Percentiles rank a stretch among this genome's conserved stretches.
Conservation (phyloP, 192 early-diverging fungal genomes). For the Tieghemiomyces parasiticus region DNA sequence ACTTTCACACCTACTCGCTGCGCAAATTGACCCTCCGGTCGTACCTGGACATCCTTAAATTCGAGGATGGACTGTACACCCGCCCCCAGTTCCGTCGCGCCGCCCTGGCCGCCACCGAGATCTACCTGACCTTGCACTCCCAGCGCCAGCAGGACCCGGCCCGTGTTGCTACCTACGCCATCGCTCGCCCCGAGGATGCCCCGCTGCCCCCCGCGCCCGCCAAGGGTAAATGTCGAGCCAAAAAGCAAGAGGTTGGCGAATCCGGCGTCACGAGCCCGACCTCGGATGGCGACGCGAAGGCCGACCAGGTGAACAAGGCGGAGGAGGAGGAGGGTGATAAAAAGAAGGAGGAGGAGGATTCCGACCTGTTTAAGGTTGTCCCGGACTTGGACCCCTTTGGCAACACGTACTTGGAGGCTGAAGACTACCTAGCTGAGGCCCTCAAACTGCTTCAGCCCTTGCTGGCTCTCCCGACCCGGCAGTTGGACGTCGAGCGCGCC, state of each 20-base stretch:
- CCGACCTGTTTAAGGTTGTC: constrained; percentile 32
- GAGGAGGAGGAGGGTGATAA: constrained; percentile 64
- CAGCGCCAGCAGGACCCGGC: too few relatives aligned
- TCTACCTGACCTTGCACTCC: constrained; percentile 30
- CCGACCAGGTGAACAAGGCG: constrained; percentile 45
- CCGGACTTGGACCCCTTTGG: constrained; percentile 25
- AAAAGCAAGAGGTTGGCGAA: constrained; percentile 30
- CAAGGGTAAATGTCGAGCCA: constrained; percentile 12
- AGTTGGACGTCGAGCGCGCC: not conserved
- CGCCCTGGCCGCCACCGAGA: constrained; percentile 54
- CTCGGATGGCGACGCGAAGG: constrained; percentile 26
- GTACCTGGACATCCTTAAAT: constrained; percentile 68
- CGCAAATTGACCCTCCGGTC: constrained; percentile 79
- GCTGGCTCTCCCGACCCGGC: constrained; percentile 28
- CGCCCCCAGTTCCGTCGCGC: constrained; percentile 60
- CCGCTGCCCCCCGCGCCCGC: constrained; percentile 20
- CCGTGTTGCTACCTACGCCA: too few relatives aligned
- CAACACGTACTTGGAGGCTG: constrained; percentile 30
- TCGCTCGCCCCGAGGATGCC: constrained; percentile 21
- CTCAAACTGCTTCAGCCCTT: constrained; percentile 64
- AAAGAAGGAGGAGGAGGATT: constrained; percentile 44
- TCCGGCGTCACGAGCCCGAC: constrained; percentile 38
- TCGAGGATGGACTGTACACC: constrained; percentile 56
- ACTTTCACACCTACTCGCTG: constrained; percentile 88
- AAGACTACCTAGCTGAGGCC: constrained; percentile 56